Percentiles rank a stretch among this genome's conserved stretches.
These are phyloP conservation scores for Sindora glabra DNA, from an alignment of 306 rosid species.

Conservation along the genomic window DNA sequence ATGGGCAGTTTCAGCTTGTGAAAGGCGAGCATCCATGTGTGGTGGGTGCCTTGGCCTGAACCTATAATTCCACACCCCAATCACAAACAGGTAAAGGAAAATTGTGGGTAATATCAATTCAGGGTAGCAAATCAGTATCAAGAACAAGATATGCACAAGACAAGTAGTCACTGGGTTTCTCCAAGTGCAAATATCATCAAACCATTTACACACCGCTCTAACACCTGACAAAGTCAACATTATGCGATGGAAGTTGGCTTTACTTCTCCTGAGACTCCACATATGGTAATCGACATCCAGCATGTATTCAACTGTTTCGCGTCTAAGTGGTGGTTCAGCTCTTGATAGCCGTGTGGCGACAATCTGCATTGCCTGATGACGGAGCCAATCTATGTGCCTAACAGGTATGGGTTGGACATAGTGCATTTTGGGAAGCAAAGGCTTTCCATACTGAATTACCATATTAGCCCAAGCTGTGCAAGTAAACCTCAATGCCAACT, in stretches of 20 bases:
- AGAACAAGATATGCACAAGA: conserved; percentile 42
- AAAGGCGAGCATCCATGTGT: conserved; percentile 44
- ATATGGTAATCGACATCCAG: conserved; percentile 48
- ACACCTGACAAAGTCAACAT: conserved; percentile 43
- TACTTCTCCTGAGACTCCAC: conserved; percentile 53
- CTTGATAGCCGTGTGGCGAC: conserved; percentile 41
- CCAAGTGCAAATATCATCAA: conserved; percentile 43
- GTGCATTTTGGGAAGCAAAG: conserved; percentile 49
- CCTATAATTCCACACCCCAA: conserved; percentile 47
- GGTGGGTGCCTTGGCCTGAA: conserved; percentile 50
- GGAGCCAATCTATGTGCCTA: conserved; percentile 38
- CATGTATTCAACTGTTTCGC: conserved; percentile 52
- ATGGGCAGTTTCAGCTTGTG: conserved; percentile 40
- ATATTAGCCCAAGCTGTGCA: conserved; percentile 40
- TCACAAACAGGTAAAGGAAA: conserved; percentile 47
- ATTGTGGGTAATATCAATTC: conserved; percentile 42
- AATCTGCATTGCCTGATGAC: conserved; percentile 44
- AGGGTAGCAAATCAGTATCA: conserved; percentile 47
- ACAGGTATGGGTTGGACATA: conserved; percentile 33
- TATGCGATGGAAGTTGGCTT: conserved; percentile 36
- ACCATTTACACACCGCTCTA: conserved; percentile 40
- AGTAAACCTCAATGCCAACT: conserved; percentile 45
- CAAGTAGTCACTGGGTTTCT: conserved; percentile 41
- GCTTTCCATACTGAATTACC: conserved; percentile 36
- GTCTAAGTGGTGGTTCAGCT: conserved; percentile 44